Base-by-base conservation (phyloP, 306 rosid genomes). In the Mucuna pruriens region DNA sequence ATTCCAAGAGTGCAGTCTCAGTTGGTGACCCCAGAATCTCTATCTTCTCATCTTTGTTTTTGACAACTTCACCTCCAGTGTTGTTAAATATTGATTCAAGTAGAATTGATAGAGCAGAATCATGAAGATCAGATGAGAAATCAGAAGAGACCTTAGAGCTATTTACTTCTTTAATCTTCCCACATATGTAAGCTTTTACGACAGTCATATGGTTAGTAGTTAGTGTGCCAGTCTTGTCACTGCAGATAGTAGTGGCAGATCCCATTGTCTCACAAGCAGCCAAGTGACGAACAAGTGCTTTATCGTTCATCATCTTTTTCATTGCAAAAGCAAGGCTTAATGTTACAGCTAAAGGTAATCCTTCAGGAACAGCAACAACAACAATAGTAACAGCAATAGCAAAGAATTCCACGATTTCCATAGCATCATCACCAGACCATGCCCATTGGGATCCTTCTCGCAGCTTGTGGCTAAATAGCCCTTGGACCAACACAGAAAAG, bases 251-350 rank as follows among this genome's bases (percentile, higher is more conserved):
- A 66, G 98, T 95, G 55, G 96, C 90, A 20, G 99, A 95, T 84
- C 99, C 99, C 99, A 95, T 95, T 38, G 99, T 95, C 92, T 95
- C 99, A 63, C 99, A 95, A 75, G 99, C 99, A 85, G 99, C 99
- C 89, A 95, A 83, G 87, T 95, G 63, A 62, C 98, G 89, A 78
- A 95, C 99, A 60, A 93, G 98, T 81, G 99, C 99, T 92, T 93
- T 95, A 78, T 95, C 98, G 16, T 90, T 95, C 99, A 95, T 95
- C 99, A 95, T 93, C 74, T 93, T 95, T 84, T 95, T 95, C 99
- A 95, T 95, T 44, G 99, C 98, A 80, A 95, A 95, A 71, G 99
- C 99, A 82, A 93, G 99, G 83, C 99, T 95, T 83, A 95, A 82
- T 70, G 99, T 95, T 81, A 95, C 99, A 4, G 99, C 98, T 88